Evolutionary conservation across 148 eudicot species (phyloP).

Genomic region (Chenopodium album): DNA sequence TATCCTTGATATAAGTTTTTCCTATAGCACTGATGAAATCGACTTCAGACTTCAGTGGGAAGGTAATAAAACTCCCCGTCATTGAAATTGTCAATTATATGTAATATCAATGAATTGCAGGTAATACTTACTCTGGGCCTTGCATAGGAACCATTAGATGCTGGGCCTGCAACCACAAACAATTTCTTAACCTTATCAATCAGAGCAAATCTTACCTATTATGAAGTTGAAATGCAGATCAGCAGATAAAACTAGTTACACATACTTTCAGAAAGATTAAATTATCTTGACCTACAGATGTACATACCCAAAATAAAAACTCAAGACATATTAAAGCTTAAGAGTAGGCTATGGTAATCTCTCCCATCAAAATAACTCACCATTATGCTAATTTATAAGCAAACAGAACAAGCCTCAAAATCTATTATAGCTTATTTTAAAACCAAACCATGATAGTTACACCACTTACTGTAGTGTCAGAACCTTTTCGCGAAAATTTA

Average conservation of each 20-base stretch:
- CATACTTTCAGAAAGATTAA: neutral
- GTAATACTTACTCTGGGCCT: slow-evolving; percentile 41
- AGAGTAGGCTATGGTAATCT: neutral
- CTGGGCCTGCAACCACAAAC: slow-evolving; percentile 33
- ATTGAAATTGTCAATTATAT: slow-evolving; percentile 3
- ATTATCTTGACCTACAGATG: neutral
- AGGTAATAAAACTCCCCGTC: slow-evolving; percentile 7
- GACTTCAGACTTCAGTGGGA: slow-evolving; percentile 16
- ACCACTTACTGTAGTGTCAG: no score
- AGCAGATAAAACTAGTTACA: neutral
- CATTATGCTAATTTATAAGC: neutral
- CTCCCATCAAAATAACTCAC: neutral
- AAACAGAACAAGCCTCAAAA: no score
- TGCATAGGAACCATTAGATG: slow-evolving; percentile 64
- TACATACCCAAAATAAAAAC: neutral
- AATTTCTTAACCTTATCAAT: neutral
- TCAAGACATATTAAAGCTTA: neutral
- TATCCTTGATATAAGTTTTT: slow-evolving; percentile 22
- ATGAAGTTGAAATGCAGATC: neutral
- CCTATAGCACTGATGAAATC: slow-evolving; percentile 14
- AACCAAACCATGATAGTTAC: neutral
- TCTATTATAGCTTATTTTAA: no score
- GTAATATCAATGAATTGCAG: slow-evolving; percentile 21
- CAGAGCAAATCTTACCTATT: neutral
- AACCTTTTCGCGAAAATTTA: no score